Evolutionary conservation across 352 stramenopile genomes (phyloP).

Genomic region (Pythium angustatum): DNA sequence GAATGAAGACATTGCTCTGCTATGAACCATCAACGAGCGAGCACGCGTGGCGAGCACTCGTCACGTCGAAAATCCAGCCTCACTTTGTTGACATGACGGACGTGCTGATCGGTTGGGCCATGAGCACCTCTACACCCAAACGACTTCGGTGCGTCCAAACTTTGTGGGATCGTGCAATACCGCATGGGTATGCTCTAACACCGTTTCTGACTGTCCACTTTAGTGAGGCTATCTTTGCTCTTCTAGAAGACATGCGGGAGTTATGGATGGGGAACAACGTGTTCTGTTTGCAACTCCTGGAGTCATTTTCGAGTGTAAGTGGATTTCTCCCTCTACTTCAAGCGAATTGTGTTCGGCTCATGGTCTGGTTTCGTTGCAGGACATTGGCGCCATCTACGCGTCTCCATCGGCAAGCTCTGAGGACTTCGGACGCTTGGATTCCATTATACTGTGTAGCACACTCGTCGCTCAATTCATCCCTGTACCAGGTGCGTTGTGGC

Average conservation of each 20-base stretch:
- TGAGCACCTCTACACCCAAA: constrained; percentile 25
- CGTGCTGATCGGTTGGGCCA: constrained; percentile 38
- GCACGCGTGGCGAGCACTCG: constrained; percentile 17
- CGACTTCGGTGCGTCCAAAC: constrained; percentile 26
- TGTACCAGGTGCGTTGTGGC: constrained; percentile 18
- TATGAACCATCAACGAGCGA: constrained; percentile 16
- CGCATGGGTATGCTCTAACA: no score
- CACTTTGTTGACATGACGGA: constrained; percentile 39
- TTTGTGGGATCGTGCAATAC: no score
- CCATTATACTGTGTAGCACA: constrained; percentile 35
- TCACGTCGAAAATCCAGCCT: constrained; percentile 30
- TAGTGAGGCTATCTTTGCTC: constrained; percentile 29
- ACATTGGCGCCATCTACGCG: constrained; percentile 28
- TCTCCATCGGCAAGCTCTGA: constrained; percentile 4
- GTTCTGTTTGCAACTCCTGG: constrained; percentile 32
- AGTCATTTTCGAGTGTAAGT: constrained; percentile 34
- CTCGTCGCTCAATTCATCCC: constrained; percentile 32
- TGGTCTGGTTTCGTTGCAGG: no score
- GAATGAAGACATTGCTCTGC: constrained; percentile 25
- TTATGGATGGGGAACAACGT: constrained; percentile 39
- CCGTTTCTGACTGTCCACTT: no score
- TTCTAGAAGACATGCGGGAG: constrained; percentile 34
- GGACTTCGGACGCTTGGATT: constrained; percentile 27
- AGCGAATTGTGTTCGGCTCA: no score
- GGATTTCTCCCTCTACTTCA: no score